Conservation (phyloP, 352 stramenopile species). For the Nannochloropsis limnetica region DNA sequence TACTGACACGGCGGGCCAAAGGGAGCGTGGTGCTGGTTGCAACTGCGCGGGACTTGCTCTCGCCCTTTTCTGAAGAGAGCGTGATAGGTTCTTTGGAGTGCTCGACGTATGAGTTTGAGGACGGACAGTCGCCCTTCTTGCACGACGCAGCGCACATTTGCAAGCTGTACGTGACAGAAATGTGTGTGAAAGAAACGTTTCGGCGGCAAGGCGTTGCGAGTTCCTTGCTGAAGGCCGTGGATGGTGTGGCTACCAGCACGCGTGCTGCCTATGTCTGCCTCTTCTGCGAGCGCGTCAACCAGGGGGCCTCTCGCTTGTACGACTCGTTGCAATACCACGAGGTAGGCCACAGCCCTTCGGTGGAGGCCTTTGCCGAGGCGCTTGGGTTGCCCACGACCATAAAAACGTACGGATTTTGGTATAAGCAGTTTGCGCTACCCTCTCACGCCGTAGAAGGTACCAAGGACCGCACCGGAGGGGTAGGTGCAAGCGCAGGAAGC, state of each 20-base stretch:
- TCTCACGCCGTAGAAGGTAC: neutral
- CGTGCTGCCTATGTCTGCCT: neutral
- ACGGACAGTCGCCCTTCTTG: neutral
- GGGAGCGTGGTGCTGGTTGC: neutral
- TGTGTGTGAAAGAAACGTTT: neutral
- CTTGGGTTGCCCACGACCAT: neutral
- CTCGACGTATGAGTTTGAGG: neutral
- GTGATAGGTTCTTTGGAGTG: neutral
- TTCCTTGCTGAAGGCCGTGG: neutral
- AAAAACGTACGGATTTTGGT: constrained; percentile 18
- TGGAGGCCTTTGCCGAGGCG: neutral
- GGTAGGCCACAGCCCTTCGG: neutral
- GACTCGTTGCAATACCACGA: neutral
- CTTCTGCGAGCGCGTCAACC: neutral
- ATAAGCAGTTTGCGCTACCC: neutral
- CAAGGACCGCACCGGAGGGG: neutral
- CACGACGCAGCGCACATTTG: neutral
- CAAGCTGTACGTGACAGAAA: neutral
- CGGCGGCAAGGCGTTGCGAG: neutral
- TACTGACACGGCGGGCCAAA: neutral
- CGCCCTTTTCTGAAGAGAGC: neutral
- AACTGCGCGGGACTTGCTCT: neutral
- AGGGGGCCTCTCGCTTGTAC: constrained; percentile 9
- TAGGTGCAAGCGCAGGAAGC: neutral
- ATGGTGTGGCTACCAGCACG: neutral